Conservation (phyloP, 306 rosid species). For the Ziziphus jujuba region DNA sequence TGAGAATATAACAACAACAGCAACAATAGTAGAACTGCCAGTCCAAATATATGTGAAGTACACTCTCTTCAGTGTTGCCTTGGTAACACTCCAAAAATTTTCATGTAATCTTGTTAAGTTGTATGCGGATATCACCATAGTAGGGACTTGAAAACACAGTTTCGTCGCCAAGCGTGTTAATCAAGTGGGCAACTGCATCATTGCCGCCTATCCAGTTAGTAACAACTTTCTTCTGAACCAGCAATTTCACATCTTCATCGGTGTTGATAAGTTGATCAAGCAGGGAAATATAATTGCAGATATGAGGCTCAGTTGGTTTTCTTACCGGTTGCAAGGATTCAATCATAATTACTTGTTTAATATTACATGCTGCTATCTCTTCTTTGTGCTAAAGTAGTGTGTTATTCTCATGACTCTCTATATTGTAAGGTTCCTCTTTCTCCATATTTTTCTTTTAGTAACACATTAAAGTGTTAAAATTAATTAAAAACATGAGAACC, state of each 20-base stretch:
- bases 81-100: constrained; percentile 38
- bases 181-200: constrained; percentile 38
- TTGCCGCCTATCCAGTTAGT: constrained; percentile 49
- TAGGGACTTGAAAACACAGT: constrained; percentile 33
- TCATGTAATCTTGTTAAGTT: constrained; percentile 38
- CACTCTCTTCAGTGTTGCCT: constrained; percentile 45
- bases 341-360: no score
- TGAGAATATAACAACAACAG: no score
- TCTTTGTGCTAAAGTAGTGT: no score
- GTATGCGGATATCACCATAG: constrained; percentile 13
- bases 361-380: no score
- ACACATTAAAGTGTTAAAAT: no score
- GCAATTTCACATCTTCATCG: constrained; percentile 41
- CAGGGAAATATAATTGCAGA: constrained; percentile 45
- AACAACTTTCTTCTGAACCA: constrained; percentile 47
- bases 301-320: constrained; percentile 28
- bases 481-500: no score
- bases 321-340: no score
- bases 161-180: constrained; percentile 39
- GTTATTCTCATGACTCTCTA: no score
- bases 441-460: no score
- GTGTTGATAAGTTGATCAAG: constrained; percentile 48
- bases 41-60: no score
- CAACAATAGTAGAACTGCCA: no score
- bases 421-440: no score